Percentiles rank a stretch among this genome's conserved stretches.
Conservation (phyloP, 148 eudicot species). For the Chenopodium formosanum region DNA sequence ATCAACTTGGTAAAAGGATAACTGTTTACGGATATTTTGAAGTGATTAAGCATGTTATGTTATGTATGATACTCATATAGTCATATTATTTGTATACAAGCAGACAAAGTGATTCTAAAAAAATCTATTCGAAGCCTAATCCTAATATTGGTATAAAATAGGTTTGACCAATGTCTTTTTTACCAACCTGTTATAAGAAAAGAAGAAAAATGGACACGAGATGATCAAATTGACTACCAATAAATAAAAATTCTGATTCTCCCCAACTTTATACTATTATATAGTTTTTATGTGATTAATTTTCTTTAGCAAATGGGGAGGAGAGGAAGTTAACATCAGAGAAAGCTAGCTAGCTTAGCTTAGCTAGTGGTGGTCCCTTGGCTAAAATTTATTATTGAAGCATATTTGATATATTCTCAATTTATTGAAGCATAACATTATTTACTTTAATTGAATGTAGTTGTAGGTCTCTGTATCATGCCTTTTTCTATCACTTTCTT, state of each 20-base stretch:
- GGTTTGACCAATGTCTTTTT: not conserved
- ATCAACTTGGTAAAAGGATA: too few relatives aligned
- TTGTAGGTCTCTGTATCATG: constrained; percentile 14
- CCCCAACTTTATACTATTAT: not conserved
- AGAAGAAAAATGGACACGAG: not conserved
- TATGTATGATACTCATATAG: too few relatives aligned
- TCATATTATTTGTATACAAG: too few relatives aligned
- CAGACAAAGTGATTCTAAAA: too few relatives aligned
- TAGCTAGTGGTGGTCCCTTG: constrained; percentile 16
- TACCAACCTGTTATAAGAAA: not conserved
- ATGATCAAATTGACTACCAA: not conserved
- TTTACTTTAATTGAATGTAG: not conserved
- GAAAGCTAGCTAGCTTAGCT: not conserved
- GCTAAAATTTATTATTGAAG: not conserved
- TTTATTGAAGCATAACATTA: not conserved
- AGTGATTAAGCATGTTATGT: too few relatives aligned
- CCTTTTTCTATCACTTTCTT: constrained; percentile 19
- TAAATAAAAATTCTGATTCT: not conserved
- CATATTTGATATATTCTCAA: not conserved
- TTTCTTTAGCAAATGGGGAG: not conserved
- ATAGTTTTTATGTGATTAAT: not conserved
- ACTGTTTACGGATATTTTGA: too few relatives aligned
- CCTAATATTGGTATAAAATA: not conserved
- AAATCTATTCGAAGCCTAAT: not conserved
- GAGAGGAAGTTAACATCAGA: constrained; percentile 9